These are phyloP conservation scores for Acer campestre DNA, from an alignment of 345 rosid species.

Conservation along the genomic window DNA sequence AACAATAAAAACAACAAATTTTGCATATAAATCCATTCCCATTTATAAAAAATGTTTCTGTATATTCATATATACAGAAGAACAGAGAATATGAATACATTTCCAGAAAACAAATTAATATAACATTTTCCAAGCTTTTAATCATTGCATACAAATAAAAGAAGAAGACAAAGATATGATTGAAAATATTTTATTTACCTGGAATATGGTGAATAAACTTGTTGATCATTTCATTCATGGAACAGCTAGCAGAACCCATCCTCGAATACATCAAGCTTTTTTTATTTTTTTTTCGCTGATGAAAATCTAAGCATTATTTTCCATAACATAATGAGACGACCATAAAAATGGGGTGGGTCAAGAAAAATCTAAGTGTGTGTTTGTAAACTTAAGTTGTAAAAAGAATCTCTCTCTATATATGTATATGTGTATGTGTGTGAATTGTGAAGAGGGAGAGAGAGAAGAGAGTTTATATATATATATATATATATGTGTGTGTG, in stretches of 20 bases:
- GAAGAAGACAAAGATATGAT: neutral
- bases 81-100: neutral
- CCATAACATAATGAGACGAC: neutral
- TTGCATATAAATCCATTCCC: neutral
- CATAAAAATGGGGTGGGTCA: neutral
- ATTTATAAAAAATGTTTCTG: neutral
- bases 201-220: neutral
- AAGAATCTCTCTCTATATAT: no score
- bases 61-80: neutral
- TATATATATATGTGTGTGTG: no score
- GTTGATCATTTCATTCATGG: neutral
- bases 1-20: neutral
- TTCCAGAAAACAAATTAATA: neutral
- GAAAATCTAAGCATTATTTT: neutral
- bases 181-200: neutral
- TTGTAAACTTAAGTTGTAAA: no score
- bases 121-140: neutral
- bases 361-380: neutral
- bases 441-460: no score
- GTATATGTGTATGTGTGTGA: no score
- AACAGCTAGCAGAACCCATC: neutral
- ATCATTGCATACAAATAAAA: neutral
- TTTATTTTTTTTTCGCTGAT: neutral
- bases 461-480: neutral
- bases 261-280: neutral